phyloP scores from a whole-genome alignment of 2,329 filamentous ascomycete genomes.

The Trichoderma citrinoviride region DNA sequence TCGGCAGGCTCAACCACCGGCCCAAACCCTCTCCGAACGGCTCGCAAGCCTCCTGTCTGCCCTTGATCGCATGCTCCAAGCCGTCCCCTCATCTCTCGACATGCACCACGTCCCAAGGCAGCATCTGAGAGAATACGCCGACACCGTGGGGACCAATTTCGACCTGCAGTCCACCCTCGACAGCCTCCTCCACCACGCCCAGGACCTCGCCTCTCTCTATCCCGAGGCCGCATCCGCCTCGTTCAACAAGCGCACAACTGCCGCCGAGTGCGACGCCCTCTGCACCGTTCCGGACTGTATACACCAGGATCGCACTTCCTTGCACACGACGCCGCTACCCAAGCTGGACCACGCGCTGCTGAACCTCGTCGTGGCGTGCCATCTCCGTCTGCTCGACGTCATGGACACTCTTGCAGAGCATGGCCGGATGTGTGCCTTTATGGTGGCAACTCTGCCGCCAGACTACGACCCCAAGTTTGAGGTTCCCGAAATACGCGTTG shows the following conservation, averaged over 20 bases:
- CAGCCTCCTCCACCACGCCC: slow-evolving; percentile 35
- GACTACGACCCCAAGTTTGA: slow-evolving; percentile 35
- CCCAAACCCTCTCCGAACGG: slow-evolving; percentile 24
- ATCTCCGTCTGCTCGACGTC: slow-evolving; percentile 38
- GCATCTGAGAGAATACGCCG: slow-evolving; percentile 28
- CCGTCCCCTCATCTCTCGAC: slow-evolving; percentile 14
- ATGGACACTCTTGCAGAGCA: slow-evolving; percentile 36
- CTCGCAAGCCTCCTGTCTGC: slow-evolving; percentile 27
- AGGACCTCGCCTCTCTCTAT: slow-evolving; percentile 39
- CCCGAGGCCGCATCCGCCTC: slow-evolving; percentile 31
- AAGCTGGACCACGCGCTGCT: slow-evolving; percentile 38
- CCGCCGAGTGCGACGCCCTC: not conserved
- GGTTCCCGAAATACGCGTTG: slow-evolving; percentile 42
- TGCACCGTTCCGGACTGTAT: slow-evolving; percentile 37
- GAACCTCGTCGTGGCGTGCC: slow-evolving; percentile 39
- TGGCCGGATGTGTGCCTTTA: slow-evolving; percentile 34
- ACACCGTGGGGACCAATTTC: slow-evolving; percentile 28
- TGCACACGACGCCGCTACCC: slow-evolving; percentile 21
- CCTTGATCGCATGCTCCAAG: slow-evolving; percentile 27
- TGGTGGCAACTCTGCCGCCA: slow-evolving; percentile 30
- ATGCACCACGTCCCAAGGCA: slow-evolving; percentile 28
- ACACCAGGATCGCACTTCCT: slow-evolving; percentile 28
- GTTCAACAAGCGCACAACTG: slow-evolving; percentile 19
- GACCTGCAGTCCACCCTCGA: slow-evolving; percentile 34
- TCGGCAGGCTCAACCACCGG: not conserved